Percentiles rank a stretch among this genome's conserved stretches.
phyloP scores from a whole-genome alignment of 352 stramenopile species.

The Globisporangium camurandrum region DNA sequence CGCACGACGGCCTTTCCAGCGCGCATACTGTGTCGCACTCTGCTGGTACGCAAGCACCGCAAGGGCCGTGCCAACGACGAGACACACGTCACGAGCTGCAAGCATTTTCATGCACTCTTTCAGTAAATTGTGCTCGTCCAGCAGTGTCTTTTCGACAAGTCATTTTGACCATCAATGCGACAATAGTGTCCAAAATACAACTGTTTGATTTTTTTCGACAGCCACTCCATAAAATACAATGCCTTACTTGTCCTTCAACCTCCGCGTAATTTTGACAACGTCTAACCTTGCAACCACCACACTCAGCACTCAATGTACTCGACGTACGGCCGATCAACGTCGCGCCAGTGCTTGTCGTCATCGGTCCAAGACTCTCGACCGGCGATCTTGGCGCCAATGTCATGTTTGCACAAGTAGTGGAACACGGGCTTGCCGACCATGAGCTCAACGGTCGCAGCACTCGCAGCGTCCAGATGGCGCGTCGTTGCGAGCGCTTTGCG shows the following conservation, averaged over 20 bases:
- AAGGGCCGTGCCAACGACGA: conserved; percentile 12
- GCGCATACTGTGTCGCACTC: conserved; percentile 9
- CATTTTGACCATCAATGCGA: no score
- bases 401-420: conserved; percentile 53
- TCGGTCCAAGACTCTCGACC: conserved; percentile 50
- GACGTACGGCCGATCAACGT: conserved; percentile 59
- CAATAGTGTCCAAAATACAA: no score
- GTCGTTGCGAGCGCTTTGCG: conserved; percentile 40
- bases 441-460: conserved; percentile 33
- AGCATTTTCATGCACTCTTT: conserved; percentile 9
- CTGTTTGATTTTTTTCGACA: no score
- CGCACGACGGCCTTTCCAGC: conserved; percentile 10
- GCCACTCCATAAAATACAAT: no score
- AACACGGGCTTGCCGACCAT: conserved; percentile 66
- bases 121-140: neutral
- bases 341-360: conserved; percentile 56
- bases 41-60: conserved; percentile 17
- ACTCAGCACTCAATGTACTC: conserved; percentile 59
- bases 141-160: no score
- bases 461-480: no score
- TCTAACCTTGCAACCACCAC: neutral
- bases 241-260: no score
- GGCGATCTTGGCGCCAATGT: conserved; percentile 49
- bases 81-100: conserved; percentile 12
- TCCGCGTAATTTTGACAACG: no score